Base-by-base conservation (phyloP, 2,329 filamentous ascomycete genomes). In the Alternaria sp. region DNA sequence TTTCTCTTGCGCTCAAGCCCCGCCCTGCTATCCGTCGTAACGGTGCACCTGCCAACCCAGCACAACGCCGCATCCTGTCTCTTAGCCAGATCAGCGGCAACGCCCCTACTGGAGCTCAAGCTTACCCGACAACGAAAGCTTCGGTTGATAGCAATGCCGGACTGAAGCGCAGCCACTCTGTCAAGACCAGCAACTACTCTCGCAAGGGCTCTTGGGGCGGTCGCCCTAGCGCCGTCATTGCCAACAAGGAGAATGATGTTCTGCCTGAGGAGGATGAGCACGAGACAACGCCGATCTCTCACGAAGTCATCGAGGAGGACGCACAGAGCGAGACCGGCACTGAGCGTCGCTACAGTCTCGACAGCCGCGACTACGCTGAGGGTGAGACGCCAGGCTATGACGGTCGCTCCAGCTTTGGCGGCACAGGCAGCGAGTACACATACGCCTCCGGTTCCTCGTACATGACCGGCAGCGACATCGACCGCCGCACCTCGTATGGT, bases 61-160 rank as follows among this genome's bases (percentile, higher is more conserved):
- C 81, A 15, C 82, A 82, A 65, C 87, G 95, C 44, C 89, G 96
- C 52, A 97, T 98, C 73, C 87, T 96, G 62, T 97, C 93, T 54
- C 87, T 98, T 36, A 96, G 91, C 77, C 93, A 97, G 80, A 96
- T 98, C 71, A 92, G 89, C 57, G 90, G 90, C 77, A 95, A 96
- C 74, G 84, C 88, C 32, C 84, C 89, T 6, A 82, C 80, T 45
- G 80, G 81, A 36, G 77, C 77, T 59, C 73, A 83, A 81, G 77
- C 75, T 7, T 81, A 75, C 57, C 67, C 73, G 19, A 72, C 59
- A 56, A 68, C 49, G 73, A 81, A 63, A 68, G 79, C 64, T 71
- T 51, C 57, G 4, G 54, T 64, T 10, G 69, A 60, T 40, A 79
- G 79, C 51, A 81, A 79, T 25, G 75, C 83, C 45, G 88, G 87